Conservation (phyloP, 306 rosid genomes). For the Elaeagnus macrophylla region DNA sequence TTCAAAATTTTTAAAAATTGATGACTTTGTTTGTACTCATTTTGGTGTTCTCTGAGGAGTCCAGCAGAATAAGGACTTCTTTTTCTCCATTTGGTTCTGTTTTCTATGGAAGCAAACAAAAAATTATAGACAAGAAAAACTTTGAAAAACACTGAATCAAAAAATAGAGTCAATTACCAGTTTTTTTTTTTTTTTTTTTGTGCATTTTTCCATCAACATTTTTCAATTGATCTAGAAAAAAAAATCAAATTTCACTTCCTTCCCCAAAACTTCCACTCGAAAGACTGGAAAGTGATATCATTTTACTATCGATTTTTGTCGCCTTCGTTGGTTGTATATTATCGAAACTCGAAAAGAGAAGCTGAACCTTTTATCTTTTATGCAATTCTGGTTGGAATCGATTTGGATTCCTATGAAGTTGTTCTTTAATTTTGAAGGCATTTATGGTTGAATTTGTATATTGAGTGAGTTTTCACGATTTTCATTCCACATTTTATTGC, state of each 20-base stretch:
- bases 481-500: neutral
- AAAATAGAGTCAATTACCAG: too few relatives aligned
- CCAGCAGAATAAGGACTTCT: too few relatives aligned
- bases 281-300: neutral
- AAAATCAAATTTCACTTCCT: too few relatives aligned
- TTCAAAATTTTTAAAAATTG: too few relatives aligned
- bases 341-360: slow-evolving; percentile 6
- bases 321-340: neutral
- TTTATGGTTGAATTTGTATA: neutral
- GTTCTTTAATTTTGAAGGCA: neutral
- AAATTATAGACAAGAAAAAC: too few relatives aligned
- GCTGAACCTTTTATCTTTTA: neutral
- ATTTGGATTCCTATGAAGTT: neutral
- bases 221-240: neutral
- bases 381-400: neutral
- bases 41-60: too few relatives aligned
- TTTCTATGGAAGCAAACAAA: too few relatives aligned
- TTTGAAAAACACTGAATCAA: too few relatives aligned
- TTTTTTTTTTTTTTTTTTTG: too few relatives aligned
- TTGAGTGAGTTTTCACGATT: neutral
- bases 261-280: neutral
- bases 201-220: too few relatives aligned
- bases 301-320: slow-evolving; percentile 1
- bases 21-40: too few relatives aligned
- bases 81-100: too few relatives aligned